Evolutionary conservation across 1,284 basidiomycete genomes (phyloP), one percentile per base, ranked within the genome.

Genomic region (Pyrrhoderma lamaoense): DNA sequence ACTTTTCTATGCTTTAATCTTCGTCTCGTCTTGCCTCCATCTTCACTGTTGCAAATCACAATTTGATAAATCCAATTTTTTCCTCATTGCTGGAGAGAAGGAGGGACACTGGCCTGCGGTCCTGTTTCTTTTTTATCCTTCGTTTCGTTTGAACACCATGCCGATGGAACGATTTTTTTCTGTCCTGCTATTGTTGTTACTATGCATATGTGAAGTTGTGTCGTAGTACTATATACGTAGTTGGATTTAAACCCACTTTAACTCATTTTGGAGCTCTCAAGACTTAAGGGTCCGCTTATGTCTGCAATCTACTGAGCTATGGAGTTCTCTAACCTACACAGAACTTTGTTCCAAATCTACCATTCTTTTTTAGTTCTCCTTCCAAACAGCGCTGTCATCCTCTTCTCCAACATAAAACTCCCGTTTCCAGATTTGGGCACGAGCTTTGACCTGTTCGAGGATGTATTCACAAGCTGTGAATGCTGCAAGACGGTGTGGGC

Each of bases 391-490:
- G 47, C 72, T 72, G 44, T 72, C 74, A 36, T 81, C 79, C 48
- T 65, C 65, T 58, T 78, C 74, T 8, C 78, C 82, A 61, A 81
- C 27, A 62, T 93, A 93, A 60, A 80, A 87, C 63, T 94, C 92
- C 60, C 84, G 70, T 70, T 94, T 94, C 91, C 92, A 94, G 57
- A 94, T 85, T 63, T 89, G 89, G 31, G 78, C 89, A 58, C 79
- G 82, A 55, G 70, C 68, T 70, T 95, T 95, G 52, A 93, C 81
- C 53, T 85, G 77, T 65, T 95, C 92, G 16, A 94, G 72, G 54
- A 92, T 79, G 62, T 71, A 79, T 65, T 93, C 90, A 61, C 88
- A 90, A 11, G 83, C 83, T 45, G 73, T 67, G 62, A 93, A 93
- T 2, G 89, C 82, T 61, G 89, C 87, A 58, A 81, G 82, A 22